Evolutionary conservation across 2,329 filamentous ascomycete genomes (phyloP).

Genomic region (Epichloe sibirici): DNA sequence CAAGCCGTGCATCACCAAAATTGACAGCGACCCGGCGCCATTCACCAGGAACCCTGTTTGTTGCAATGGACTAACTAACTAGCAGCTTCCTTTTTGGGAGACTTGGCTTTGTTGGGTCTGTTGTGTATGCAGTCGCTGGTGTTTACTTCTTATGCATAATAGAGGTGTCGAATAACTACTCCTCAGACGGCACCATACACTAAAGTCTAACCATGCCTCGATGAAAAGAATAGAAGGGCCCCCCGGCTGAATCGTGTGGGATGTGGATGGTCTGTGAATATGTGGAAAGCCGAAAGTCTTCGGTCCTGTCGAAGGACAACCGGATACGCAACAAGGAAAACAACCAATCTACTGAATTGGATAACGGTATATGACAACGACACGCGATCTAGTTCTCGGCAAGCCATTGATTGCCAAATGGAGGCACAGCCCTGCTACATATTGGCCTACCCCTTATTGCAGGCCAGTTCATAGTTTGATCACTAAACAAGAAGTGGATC

Average conservation of each 20-base stretch:
- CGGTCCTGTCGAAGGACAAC: conserved; percentile 1
- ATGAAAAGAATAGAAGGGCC: neutral
- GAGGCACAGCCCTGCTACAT: neutral
- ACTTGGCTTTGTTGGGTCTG: neutral
- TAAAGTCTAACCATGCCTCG: neutral
- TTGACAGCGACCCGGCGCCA: neutral
- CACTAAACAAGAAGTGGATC: neutral
- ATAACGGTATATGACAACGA: neutral
- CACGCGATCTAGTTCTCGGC: neutral
- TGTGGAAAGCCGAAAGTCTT: conserved; percentile 8
- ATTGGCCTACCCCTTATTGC: neutral
- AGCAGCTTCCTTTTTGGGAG: neutral
- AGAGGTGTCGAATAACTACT: neutral
- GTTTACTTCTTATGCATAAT: neutral
- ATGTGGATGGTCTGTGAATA: neutral
- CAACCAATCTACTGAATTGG: neutral
- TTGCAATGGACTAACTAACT: neutral
- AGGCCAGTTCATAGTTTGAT: neutral
- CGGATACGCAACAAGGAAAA: neutral
- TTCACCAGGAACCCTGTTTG: neutral
- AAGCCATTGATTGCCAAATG: neutral
- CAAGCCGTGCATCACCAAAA: neutral
- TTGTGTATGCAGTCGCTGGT: neutral
- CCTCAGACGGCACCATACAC: neutral
- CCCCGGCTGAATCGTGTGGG: neutral